A percentile compares a stretch with the other conserved stretches of the same genome.
Evolutionary conservation across 140 eudicot species (phyloP).

Genomic region (Bidens hawaiensis): DNA sequence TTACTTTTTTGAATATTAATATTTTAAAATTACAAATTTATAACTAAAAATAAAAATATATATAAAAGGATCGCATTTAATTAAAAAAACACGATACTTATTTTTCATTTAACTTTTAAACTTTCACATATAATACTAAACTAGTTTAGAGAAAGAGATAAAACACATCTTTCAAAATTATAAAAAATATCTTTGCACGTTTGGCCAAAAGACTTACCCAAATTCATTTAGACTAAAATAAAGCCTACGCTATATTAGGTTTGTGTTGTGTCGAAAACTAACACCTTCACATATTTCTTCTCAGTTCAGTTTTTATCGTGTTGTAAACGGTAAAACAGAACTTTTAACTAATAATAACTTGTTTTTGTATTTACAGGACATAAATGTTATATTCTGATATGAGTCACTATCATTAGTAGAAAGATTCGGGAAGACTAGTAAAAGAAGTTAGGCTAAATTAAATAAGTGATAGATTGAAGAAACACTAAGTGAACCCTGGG

Average conservation of each 20-base stretch:
- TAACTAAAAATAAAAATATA: neutral
- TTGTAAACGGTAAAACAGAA: no score
- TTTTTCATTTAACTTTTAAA: no score
- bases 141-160: neutral
- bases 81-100: neutral
- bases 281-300: neutral
- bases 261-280: neutral
- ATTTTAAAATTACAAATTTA: neutral
- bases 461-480: no score
- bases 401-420: neutral
- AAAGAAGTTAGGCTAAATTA: neutral
- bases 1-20: no score
- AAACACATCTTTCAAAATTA: neutral
- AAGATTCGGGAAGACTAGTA: neutral
- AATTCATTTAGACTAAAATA: neutral
- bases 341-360: no score
- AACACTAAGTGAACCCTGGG: no score
- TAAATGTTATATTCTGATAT: no score
- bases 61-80: neutral
- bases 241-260: neutral
- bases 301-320: neutral
- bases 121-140: neutral
- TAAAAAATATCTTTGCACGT: no score
- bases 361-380: no score
- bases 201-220: neutral